Base-by-base conservation (phyloP, 1,284 basidiomycete species). In the Chondrostereum purpureum region DNA sequence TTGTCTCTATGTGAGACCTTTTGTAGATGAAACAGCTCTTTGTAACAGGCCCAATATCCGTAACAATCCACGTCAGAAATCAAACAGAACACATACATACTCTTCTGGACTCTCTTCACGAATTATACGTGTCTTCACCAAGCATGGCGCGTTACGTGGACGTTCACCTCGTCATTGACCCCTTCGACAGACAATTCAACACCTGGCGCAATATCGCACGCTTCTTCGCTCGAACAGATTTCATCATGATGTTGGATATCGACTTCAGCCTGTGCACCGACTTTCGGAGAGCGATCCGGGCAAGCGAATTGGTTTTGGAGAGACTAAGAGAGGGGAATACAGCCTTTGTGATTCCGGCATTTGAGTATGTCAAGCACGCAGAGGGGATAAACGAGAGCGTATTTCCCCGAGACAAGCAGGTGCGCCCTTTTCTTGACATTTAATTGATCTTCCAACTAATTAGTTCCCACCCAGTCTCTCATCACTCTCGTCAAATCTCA, bases 231-330 rank as follows among this genome's bases (percentile, higher is more conserved):
- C 74, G 87, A 11, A 90, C 88, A 4, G 76, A 84, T 50, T 88
- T 78, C 54, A 77, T 91, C 43, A 87, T 92, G 81, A 88, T 91
- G 81, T 77, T 92, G 44, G 89, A 92, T 61, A 83, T 91, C 49
- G 88, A 92, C 60, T 92, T 92, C 60, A 83, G 77, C 33, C 63
- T 88, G 5, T 90, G 87, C 58, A 90, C 90, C 42, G 77, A 88
- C 62, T 87, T 90, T 61, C 72, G 85, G 44, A 60, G 59, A 16
- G 70, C 77, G 8, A 66, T 89, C 46, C 65, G 68, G 44, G 59
- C 56, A 8, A 69, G 62, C 50, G 53, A 52, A 14, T 60, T 58
- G 14, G 57, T 73, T 27, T 62, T 66, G 48, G 50, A 60, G 19
- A 66, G 64, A 48, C 59, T 83, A 41, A 63, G 66, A 23, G 68